A percentile compares a stretch with the other conserved stretches of the same genome.
These are phyloP conservation scores for Rosa rugosa DNA, from an alignment of 306 rosid genomes.

Conservation along the genomic window DNA sequence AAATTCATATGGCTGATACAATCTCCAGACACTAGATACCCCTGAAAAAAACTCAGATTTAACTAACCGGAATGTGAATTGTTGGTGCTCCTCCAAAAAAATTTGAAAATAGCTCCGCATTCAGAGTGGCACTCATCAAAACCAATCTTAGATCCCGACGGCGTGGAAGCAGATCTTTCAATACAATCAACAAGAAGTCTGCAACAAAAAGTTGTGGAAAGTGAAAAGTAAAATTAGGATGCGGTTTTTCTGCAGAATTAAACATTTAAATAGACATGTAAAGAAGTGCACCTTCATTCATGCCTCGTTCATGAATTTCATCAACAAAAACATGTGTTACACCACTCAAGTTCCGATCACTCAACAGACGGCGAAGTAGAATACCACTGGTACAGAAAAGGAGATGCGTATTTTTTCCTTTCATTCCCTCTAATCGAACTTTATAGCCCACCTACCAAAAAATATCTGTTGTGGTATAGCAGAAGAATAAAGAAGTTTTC, in stretches of 20 bases:
- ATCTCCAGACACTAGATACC: not conserved
- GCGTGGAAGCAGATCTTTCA: constrained; percentile 58
- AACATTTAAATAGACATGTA: constrained; percentile 3
- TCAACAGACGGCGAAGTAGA: constrained; percentile 56
- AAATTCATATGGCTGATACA: not conserved
- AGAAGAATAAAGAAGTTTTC: constrained; percentile 51
- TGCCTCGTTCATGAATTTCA: constrained; percentile 68
- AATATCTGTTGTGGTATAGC: constrained; percentile 73
- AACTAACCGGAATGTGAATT: constrained; percentile 55
- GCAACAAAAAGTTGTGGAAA: constrained; percentile 16
- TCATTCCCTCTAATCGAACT: constrained; percentile 64
- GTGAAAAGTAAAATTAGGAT: constrained; percentile 1
- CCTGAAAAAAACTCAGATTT: constrained; percentile 7
- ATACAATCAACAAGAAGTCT: constrained; percentile 56
- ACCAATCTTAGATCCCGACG: constrained; percentile 53
- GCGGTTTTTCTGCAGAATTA: not conserved
- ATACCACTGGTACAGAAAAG: constrained; percentile 63
- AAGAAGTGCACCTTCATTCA: constrained; percentile 54
- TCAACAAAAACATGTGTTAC: constrained; percentile 62
- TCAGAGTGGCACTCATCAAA: constrained; percentile 63
- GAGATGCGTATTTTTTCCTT: constrained; percentile 60
- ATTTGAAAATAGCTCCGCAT: constrained; percentile 59
- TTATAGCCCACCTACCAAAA: constrained; percentile 70
- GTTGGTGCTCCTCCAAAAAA: constrained; percentile 58
- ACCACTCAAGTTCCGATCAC: constrained; percentile 55